Evolutionary conservation across 2,329 filamentous ascomycete species (phyloP).

Genomic region (Camillea tinctor): DNA sequence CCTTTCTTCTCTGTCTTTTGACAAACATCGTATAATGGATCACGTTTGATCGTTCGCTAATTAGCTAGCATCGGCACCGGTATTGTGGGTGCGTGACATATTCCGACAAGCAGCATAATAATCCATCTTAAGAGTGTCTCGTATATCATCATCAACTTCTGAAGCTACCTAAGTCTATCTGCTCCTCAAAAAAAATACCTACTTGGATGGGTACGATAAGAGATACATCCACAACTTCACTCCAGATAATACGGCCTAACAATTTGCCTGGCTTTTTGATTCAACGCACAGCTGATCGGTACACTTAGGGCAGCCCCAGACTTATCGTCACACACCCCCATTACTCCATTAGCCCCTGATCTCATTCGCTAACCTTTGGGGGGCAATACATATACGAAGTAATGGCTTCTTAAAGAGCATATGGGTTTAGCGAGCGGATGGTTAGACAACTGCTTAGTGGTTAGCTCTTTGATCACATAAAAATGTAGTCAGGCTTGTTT

Average conservation of each 20-base stretch:
- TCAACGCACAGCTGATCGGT: constrained; percentile 9
- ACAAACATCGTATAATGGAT: background rate
- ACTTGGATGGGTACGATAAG: constrained; percentile 27
- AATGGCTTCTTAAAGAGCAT: constrained; percentile 40
- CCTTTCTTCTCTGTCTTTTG: background rate
- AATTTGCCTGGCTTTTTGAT: constrained; percentile 28
- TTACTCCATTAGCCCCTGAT: constrained; percentile 7
- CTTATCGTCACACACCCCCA: background rate
- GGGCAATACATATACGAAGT: constrained; percentile 6
- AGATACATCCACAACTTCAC: constrained; percentile 24
- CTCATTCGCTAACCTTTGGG: constrained; percentile 7
- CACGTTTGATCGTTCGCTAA: background rate
- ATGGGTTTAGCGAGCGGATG: constrained; percentile 67
- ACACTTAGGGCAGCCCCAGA: constrained; percentile 17
- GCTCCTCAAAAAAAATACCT: constrained; percentile 13
- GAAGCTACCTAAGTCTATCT: constrained; percentile 24
- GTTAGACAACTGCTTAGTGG: constrained; percentile 56
- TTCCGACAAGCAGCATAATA: background rate
- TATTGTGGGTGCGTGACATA: no score
- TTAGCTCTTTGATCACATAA: constrained; percentile 35
- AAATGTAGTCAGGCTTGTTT: background rate
- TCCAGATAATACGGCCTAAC: constrained; percentile 19
- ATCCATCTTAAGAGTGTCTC: constrained; percentile 7
- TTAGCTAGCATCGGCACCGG: background rate
- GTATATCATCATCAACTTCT: constrained; percentile 21